A percentile compares a stretch with the other conserved stretches of the same genome.
Evolutionary conservation across 768 basidiomycete genomes (phyloP).

Genomic region (Hortiboletus flavorubellus): DNA sequence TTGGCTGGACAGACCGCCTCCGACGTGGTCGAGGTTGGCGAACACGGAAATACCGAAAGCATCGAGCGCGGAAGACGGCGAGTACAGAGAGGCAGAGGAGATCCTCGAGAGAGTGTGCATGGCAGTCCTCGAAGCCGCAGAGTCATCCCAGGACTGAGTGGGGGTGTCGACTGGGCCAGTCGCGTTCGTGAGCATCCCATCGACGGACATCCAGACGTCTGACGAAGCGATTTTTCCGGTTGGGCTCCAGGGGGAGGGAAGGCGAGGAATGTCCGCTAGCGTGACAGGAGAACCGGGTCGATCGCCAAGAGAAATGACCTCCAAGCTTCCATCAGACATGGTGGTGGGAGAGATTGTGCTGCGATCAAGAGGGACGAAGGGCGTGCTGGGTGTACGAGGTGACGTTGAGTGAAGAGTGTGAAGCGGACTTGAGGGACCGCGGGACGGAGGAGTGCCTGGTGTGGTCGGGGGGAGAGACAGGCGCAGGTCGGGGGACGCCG

Average conservation of each 20-base stretch:
- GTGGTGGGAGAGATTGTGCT: constrained; percentile 21
- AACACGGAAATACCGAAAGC: constrained; percentile 20
- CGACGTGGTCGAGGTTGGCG: constrained; percentile 5
- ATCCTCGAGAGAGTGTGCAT: constrained; percentile 1
- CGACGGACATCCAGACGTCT: constrained; percentile 25
- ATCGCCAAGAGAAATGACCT: constrained; percentile 22
- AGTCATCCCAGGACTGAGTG: not conserved
- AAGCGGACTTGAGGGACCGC: not conserved
- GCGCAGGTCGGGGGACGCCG: not conserved
- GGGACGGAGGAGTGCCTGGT: too few relatives aligned
- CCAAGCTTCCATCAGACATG: constrained; percentile 23
- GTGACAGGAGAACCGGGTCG: constrained; percentile 1
- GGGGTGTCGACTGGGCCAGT: constrained; percentile 10
- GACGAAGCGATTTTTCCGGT: constrained; percentile 1
- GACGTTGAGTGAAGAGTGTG: constrained; percentile 7
- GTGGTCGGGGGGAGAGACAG: too few relatives aligned
- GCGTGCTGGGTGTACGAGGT: constrained; percentile 10
- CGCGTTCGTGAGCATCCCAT: constrained; percentile 17
- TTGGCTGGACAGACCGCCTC: too few relatives aligned
- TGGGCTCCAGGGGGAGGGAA: constrained; percentile 33
- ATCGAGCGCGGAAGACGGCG: constrained; percentile 14
- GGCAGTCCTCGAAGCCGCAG: not conserved
- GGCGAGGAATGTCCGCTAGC: constrained; percentile 1
- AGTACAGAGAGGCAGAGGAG: constrained; percentile 7
- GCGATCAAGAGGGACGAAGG: constrained; percentile 20